These are phyloP conservation scores for Magnusiomyces suaveolens DNA, from an alignment of 1,139 yeast species.

Conservation along the genomic window DNA sequence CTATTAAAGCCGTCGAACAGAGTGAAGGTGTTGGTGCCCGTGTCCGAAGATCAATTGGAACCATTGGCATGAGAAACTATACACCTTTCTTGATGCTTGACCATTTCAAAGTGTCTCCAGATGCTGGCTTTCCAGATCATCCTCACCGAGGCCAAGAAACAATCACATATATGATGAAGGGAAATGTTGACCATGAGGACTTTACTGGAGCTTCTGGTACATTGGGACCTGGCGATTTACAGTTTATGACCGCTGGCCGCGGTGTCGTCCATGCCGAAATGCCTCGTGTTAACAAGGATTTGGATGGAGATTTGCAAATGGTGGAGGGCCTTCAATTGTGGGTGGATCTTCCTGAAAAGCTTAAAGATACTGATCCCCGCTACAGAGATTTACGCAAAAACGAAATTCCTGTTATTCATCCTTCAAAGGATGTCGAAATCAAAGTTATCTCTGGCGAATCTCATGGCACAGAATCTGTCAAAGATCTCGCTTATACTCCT, in stretches of 20 bases:
- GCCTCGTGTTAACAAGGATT: constrained; percentile 59
- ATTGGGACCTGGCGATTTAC: constrained; percentile 75
- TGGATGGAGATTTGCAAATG: constrained; percentile 14
- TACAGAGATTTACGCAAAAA: constrained; percentile 66
- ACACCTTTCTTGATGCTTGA: constrained; percentile 81
- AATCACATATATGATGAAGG: constrained; percentile 61
- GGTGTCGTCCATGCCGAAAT: constrained; percentile 83
- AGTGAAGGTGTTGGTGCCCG: constrained; percentile 83
- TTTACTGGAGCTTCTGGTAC: constrained; percentile 79
- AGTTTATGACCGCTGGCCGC: constrained; percentile 90
- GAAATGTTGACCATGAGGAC: constrained; percentile 83
- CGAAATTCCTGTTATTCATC: constrained; percentile 63
- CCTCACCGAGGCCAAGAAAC: constrained; percentile 93
- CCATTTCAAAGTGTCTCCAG: constrained; percentile 53
- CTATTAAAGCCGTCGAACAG: constrained; percentile 60
- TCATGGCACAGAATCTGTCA: constrained; percentile 63
- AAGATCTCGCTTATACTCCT: constrained; percentile 73
- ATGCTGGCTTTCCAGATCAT: constrained; percentile 86
- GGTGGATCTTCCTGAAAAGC: constrained; percentile 74
- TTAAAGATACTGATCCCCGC: constrained; percentile 64
- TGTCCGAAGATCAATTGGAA: constrained; percentile 76
- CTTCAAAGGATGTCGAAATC: constrained; percentile 60
- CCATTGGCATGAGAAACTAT: constrained; percentile 55
- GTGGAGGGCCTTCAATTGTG: constrained; percentile 77
- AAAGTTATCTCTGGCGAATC: constrained; percentile 71